Percentiles rank a stretch among this genome's conserved stretches.
These are phyloP conservation scores for Aspergillus haitiensis DNA, from an alignment of 495 filamentous ascomycete species.

Conservation along the genomic window DNA sequence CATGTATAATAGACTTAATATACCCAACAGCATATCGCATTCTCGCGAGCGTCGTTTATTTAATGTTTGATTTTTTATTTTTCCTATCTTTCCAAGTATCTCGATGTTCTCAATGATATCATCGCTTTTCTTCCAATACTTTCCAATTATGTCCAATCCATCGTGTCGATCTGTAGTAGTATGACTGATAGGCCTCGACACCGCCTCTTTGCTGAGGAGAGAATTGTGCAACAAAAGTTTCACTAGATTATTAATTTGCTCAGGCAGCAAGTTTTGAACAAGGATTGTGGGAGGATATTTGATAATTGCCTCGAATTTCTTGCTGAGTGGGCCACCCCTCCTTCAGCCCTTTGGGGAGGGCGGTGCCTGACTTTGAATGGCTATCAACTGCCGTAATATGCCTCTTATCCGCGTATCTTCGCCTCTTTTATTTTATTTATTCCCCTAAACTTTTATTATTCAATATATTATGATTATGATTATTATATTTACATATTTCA, in stretches of 20 bases:
- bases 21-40: constrained; percentile 44
- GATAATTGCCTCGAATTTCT: constrained; percentile 12
- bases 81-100: neutral
- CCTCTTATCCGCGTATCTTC: neutral
- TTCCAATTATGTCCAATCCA: neutral
- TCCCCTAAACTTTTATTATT: neutral
- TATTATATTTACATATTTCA: neutral
- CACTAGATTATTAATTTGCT: constrained; percentile 9
- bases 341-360: constrained; percentile 5
- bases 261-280: constrained; percentile 1
- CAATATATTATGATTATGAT: neutral
- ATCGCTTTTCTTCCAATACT: too few relatives aligned
- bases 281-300: constrained; percentile 7
- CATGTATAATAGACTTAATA: constrained; percentile 52
- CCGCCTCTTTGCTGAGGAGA: neutral
- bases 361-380: constrained; percentile 13
- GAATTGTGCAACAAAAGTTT: constrained; percentile 5
- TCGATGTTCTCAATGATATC: constrained; percentile 11
- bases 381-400: neutral
- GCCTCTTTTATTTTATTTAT: neutral
- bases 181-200: neutral
- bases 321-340: constrained; percentile 11
- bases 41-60: constrained; percentile 18
- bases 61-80: neutral
- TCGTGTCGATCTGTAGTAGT: neutral